Evolutionary conservation across 2,329 filamentous ascomycete species (phyloP), one percentile per base, ranked within the genome.

Genomic region (Calonectria pauciramosa): DNA sequence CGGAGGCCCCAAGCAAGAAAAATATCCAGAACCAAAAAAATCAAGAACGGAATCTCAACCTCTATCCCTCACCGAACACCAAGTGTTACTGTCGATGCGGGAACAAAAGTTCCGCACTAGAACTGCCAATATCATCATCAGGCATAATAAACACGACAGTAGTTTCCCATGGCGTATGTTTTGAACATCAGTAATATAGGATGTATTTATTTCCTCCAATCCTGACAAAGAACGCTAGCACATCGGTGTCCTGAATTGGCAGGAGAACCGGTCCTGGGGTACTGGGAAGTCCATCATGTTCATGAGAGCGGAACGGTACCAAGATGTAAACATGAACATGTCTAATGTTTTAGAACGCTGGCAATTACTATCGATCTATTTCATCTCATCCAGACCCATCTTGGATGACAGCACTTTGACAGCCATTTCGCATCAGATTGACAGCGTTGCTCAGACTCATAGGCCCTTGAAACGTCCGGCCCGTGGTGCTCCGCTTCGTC

Each of bases 181-280:
- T 20, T 28, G 34, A 41, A 28, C 4, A 34, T 11, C 13, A 63
- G 30, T 20, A 44, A 44, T 28, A 41, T 9, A 63, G 23, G 56
- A 38, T 26, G 2, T 41, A 44, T 41, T 20, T 63, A 63, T 63
- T 63, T 63, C 56, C 56, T 63, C 56, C 56, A 63, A 63, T 63
- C 56, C 26, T 23, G 23, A 30, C 14, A 20, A 41, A 41, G 34
- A 38, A 44, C n/a, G 32, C 28, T 20, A 34, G 20, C 30, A 23
- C 23, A 41, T 63, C 56, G 56, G 56, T 63, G 36, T 63, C 56
- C 56, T 28, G 36, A 63, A 63, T 38, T 38, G 56, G 56, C 34
- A 63, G 36, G 34, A 63, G 34, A 30, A 63, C 34, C 34, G 34
- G 20, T 3, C 32, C 11, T 32, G 36, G 34, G n/a, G 2, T 9